A percentile compares a stretch with the other conserved stretches of the same genome.
Evolutionary conservation across 306 rosid species (phyloP).

Genomic region (Carpinus fangiana): DNA sequence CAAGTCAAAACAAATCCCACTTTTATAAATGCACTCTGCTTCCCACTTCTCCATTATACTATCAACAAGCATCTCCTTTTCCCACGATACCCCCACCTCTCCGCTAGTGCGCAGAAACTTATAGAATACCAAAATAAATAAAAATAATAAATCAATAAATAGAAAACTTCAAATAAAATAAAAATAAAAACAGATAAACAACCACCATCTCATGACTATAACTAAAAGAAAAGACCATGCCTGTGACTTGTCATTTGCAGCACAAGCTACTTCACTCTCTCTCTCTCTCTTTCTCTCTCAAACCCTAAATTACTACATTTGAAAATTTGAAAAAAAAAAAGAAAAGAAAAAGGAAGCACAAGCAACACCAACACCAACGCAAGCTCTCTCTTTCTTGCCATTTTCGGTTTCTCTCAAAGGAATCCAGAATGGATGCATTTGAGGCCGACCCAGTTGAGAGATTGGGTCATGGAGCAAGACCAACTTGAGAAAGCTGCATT

Average conservation of each 20-base stretch:
- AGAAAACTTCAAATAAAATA: neutral
- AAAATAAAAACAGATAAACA: constrained; percentile 29
- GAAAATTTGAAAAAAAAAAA: neutral
- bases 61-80: neutral
- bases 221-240: constrained; percentile 8
- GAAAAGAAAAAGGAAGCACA: neutral
- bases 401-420: constrained; percentile 6
- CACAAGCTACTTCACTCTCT: constrained; percentile 40
- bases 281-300: neutral
- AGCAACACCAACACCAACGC: neutral
- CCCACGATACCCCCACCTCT: neutral
- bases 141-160: neutral
- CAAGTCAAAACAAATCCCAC: neutral
- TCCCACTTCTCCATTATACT: neutral
- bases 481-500: constrained; percentile 44
- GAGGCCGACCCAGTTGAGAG: constrained; percentile 29
- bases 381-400: neutral
- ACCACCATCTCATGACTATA: constrained; percentile 30
- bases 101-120: neutral
- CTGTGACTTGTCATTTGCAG: constrained; percentile 32
- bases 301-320: constrained; percentile 47
- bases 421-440: constrained; percentile 45
- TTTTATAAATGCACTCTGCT: neutral
- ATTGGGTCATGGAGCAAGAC: constrained; percentile 43
- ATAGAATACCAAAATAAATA: too few species aligned